These are phyloP conservation scores for Clonostachys rhizophaga DNA, from an alignment of 2,329 filamentous ascomycete species.

Conservation along the genomic window DNA sequence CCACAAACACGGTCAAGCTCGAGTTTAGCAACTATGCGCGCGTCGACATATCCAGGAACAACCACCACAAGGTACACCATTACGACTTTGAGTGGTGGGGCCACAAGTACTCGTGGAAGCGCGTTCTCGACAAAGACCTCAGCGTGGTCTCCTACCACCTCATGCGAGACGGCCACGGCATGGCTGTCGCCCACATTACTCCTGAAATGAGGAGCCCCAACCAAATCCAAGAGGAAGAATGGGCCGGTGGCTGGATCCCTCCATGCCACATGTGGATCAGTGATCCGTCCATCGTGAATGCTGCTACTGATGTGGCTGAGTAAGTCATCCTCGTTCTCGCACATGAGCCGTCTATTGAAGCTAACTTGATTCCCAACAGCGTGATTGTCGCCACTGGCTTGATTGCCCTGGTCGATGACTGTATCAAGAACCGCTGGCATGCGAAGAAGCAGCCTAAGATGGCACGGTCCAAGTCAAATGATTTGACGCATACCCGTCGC, in stretches of 20 bases:
- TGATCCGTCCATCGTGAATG: slow-evolving; percentile 64
- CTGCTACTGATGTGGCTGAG: slow-evolving; percentile 80
- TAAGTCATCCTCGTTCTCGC: slow-evolving; percentile 37
- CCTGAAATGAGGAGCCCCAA: slow-evolving; percentile 70
- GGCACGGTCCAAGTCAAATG: slow-evolving; percentile 15
- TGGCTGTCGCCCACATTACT: slow-evolving; percentile 75
- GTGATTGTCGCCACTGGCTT: slow-evolving; percentile 88
- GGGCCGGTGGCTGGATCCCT: slow-evolving; percentile 83
- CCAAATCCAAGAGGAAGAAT: slow-evolving; percentile 67
- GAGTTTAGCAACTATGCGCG: slow-evolving; percentile 98
- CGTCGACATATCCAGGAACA: slow-evolving; percentile 70
- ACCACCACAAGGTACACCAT: slow-evolving; percentile 54
- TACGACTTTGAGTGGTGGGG: slow-evolving; percentile 98
- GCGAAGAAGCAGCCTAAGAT: slow-evolving; percentile 27
- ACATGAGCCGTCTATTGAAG: slow-evolving; percentile 1
- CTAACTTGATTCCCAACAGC: slow-evolving; percentile 41
- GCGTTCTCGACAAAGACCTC: slow-evolving; percentile 67
- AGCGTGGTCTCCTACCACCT: slow-evolving; percentile 74
- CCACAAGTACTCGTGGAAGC: slow-evolving; percentile 77
- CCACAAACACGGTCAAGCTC: slow-evolving; percentile 78
- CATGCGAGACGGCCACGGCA: slow-evolving; percentile 55
- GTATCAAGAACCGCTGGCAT: slow-evolving; percentile 76
- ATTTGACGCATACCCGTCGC: slow-evolving; percentile 12
- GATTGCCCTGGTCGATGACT: slow-evolving; percentile 84
- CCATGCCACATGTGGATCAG: slow-evolving; percentile 89